These are phyloP conservation scores for Penicillium decumbens DNA, from an alignment of 2,329 filamentous ascomycete species.

Conservation along the genomic window DNA sequence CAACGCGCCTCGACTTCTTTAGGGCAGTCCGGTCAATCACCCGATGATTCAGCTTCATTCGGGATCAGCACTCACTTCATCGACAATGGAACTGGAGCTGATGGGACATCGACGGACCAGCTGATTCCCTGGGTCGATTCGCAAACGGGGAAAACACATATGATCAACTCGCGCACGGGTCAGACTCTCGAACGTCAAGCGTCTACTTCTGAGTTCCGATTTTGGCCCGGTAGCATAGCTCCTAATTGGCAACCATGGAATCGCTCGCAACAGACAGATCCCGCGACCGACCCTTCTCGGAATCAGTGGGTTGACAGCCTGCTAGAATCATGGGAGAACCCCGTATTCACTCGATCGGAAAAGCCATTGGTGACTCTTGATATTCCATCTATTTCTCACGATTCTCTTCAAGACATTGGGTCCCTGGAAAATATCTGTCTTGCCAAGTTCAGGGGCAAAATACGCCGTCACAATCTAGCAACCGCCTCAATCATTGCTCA, in stretches of 20 bases:
- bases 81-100: not conserved
- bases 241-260: slow-evolving; percentile 3
- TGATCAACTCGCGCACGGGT: slow-evolving; percentile 35
- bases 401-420: slow-evolving; percentile 23
- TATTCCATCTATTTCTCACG: slow-evolving; percentile 18
- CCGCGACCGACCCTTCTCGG: slow-evolving; percentile 1
- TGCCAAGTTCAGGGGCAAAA: slow-evolving; percentile 31
- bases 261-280: slow-evolving; percentile 13
- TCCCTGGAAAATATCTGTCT: slow-evolving; percentile 22
- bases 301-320: slow-evolving; percentile 58
- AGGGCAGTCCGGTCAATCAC: not conserved
- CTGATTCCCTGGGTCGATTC: slow-evolving; percentile 58
- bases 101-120: slow-evolving; percentile 7
- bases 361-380: slow-evolving; percentile 40
- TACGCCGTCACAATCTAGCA: slow-evolving; percentile 61
- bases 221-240: slow-evolving; percentile 18
- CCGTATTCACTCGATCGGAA: slow-evolving; percentile 59
- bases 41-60: not conserved
- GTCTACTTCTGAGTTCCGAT: slow-evolving; percentile 7
- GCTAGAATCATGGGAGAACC: slow-evolving; percentile 67
- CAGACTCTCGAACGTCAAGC: slow-evolving; percentile 24
- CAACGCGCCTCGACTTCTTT: not conserved
- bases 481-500: slow-evolving; percentile 68
- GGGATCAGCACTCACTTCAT: not conserved
- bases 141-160: slow-evolving; percentile 41